Evolutionary conservation across 2,329 filamentous ascomycete species (phyloP), one percentile per base, ranked within the genome.

Genomic region (Trichoderma sp.): DNA sequence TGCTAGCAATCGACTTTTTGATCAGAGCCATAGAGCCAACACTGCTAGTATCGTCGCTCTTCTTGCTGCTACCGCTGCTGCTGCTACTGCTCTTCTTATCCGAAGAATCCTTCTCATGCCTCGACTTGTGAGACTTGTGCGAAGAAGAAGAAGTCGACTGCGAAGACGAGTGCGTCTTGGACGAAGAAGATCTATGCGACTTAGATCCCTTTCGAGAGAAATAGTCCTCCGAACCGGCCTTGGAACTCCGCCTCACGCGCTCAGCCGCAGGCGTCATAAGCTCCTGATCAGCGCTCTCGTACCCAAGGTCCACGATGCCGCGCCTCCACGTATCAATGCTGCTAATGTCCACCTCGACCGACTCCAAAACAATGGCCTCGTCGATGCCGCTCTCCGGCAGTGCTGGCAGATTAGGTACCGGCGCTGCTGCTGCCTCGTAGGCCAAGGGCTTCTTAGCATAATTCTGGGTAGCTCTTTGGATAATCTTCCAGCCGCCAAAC

Each of bases 401-500:
- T 80, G 11, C 80, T 74, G 77, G 79, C 78, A 3, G 78, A 14
- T 53, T 21, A 0, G 45, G 45, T 74, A 1, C 75, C 33, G 83
- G 80, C 24, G 80, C 63, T 12, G 82, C 50, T 1, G 80, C 78
- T 35, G 81, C 83, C 63, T 81, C 80, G 2, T 80, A 76, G 1
- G 82, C 80, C 2, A 79, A 79, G 79, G 7, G 80, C 74, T 5
- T 81, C 79, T 2, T 79, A 78, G 50, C 72, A 33, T 63, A 82
- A 24, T 81, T 82, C 72, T 89, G 88, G 76, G 85, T 84, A 78
- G 98, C 94, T 79, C 92, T 93, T 88, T 98, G 97, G 85, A 99
- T 92, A 83, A 99, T 98, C 86, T 98, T 98, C 90, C 95, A 98
- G 6, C 97, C 96, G 72, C 97, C 97, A 76, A 99, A 94, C 83